Conservation (phyloP, 2,329 filamentous ascomycete species). For the Penicillium brasilianum region DNA sequence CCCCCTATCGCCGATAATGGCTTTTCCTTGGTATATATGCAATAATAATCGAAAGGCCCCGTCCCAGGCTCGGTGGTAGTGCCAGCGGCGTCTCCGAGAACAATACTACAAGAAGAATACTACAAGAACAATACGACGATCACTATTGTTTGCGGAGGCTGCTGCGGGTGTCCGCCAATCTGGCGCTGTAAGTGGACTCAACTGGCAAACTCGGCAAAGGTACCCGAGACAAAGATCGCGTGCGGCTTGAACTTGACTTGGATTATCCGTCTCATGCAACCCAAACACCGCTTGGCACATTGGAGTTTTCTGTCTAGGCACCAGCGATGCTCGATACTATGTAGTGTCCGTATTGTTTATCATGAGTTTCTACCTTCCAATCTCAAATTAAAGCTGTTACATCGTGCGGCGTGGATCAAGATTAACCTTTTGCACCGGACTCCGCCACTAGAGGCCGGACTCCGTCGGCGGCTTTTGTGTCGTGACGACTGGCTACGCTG, state of each 20-base stretch:
- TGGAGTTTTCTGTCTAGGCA: not conserved
- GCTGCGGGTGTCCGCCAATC: constrained; percentile 14
- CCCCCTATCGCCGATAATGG: not conserved
- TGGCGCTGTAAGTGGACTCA: constrained; percentile 1
- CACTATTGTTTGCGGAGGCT: constrained; percentile 22
- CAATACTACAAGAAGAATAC: constrained; percentile 18
- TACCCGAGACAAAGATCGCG: constrained; percentile 8
- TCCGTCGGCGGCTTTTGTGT: not conserved
- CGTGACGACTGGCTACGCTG: not conserved
- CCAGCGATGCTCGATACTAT: not conserved
- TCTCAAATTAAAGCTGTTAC: not conserved
- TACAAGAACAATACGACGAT: constrained; percentile 13
- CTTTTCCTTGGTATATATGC: not conserved
- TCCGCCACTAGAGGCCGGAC: not conserved
- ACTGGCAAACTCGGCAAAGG: not conserved
- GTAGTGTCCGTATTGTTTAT: too few species aligned
- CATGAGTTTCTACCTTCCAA: not conserved
- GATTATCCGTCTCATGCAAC: not conserved
- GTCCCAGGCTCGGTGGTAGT: too few species aligned
- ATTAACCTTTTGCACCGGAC: constrained; percentile 3
- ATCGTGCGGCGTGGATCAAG: not conserved
- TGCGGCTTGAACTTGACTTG: not conserved
- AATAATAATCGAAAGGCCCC: not conserved
- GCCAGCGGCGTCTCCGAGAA: constrained; percentile 9
- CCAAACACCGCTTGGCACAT: not conserved